Conservation (phyloP, 371 early-diverging fungal genomes). For the Paramicrosporidium saccamoebae region DNA sequence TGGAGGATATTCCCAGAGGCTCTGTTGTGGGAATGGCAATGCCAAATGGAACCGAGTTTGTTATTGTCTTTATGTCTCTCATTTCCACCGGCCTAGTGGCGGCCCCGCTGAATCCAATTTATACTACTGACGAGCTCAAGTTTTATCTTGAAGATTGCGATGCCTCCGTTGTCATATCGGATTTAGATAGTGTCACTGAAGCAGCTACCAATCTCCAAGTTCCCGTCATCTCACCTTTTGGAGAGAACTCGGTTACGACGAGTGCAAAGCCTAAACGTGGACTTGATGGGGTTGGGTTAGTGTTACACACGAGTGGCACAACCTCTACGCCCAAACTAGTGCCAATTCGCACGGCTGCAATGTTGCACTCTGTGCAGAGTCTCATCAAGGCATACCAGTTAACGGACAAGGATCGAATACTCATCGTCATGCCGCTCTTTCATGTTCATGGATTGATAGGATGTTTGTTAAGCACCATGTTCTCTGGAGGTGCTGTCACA, state of each 20-base stretch:
- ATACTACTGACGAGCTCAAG: conserved; percentile 28
- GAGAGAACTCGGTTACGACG: not conserved
- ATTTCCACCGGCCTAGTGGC: conserved; percentile 20
- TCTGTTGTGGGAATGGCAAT: too few relatives aligned
- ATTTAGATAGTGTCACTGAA: conserved; percentile 16
- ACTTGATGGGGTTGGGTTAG: conserved; percentile 21
- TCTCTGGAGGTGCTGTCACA: conserved; percentile 34
- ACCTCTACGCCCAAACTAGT: conserved; percentile 60
- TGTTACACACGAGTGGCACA: conserved; percentile 46
- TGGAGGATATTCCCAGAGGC: too few relatives aligned
- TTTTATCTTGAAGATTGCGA: conserved; percentile 40
- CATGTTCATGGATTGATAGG: conserved; percentile 65
- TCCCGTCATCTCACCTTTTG: conserved; percentile 8
- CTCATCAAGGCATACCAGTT: conserved; percentile 29
- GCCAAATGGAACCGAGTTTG: conserved; percentile 27
- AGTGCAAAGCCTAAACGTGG: conserved; percentile 3
- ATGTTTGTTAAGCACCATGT: conserved; percentile 27
- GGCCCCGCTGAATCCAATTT: conserved; percentile 38
- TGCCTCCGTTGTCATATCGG: conserved; percentile 19
- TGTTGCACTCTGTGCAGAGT: conserved; percentile 30
- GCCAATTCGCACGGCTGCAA: conserved; percentile 42
- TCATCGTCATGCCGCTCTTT: conserved; percentile 65
- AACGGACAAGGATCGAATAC: conserved; percentile 15
- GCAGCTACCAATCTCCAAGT: conserved; percentile 11
- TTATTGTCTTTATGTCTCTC: conserved; percentile 24